phyloP scores from a whole-genome alignment of 768 basidiomycete species.

The Hygrocybe coccinea region DNA sequence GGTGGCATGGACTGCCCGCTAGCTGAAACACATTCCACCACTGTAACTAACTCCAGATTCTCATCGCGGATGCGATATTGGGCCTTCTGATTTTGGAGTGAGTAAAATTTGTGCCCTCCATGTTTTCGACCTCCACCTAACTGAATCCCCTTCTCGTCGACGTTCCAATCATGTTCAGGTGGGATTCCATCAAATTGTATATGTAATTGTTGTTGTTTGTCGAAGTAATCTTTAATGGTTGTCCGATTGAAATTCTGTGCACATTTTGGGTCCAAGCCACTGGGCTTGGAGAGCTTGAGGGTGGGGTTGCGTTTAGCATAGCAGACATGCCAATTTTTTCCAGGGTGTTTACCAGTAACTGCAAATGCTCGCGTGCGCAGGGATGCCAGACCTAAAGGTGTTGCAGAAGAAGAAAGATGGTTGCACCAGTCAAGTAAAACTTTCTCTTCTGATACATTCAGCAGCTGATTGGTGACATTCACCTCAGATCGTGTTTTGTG shows the following conservation, averaged over 20 bases:
- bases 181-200: conserved; percentile 19
- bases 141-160: conserved; percentile 31
- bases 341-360: conserved; percentile 3
- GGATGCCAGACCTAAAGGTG: background rate
- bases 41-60: conserved; percentile 38
- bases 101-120: conserved; percentile 17
- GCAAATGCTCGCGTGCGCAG: background rate
- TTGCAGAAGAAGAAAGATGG: conserved; percentile 3
- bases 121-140: conserved; percentile 7
- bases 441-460: conserved; percentile 9
- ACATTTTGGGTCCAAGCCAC: conserved; percentile 27
- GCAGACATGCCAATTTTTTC: conserved; percentile 10
- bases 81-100: conserved; percentile 11
- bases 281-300: conserved; percentile 17
- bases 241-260: conserved; percentile 24
- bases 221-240: conserved; percentile 11
- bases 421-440: conserved; percentile 15
- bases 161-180: conserved; percentile 25
- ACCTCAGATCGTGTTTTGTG: background rate
- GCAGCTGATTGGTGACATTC: conserved; percentile 10
- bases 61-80: conserved; percentile 24
- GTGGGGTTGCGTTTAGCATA: conserved; percentile 13
- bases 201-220: conserved; percentile 1
- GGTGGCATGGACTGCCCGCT: conserved; percentile 27
- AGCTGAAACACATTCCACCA: conserved; percentile 36